Conservation (phyloP, 352 stramenopile genomes). For the Globisporangium uncinulatum region DNA sequence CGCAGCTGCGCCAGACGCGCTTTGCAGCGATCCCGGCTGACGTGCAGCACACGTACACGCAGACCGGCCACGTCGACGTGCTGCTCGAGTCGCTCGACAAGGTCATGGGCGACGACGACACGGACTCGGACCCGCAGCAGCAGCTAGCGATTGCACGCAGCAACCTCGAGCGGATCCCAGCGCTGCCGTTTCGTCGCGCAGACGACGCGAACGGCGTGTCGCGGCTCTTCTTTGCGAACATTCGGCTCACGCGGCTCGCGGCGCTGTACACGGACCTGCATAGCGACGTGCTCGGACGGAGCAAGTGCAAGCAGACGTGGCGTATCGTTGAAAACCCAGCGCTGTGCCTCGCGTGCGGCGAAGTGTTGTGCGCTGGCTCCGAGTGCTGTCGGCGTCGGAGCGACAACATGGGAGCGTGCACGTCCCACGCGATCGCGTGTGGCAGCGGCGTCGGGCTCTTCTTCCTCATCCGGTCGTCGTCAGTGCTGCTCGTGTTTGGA, state of each 20-base stretch:
- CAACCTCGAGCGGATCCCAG: conserved; percentile 47
- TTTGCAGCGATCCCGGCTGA: conserved; percentile 44
- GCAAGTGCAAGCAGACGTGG: conserved; percentile 68
- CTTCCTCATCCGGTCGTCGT: conserved; percentile 79
- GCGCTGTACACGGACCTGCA: conserved; percentile 75
- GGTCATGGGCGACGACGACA: conserved; percentile 10
- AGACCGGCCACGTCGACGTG: conserved; percentile 40
- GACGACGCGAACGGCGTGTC: conserved; percentile 24
- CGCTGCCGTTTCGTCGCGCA: conserved; percentile 44
- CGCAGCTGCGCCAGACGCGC: conserved; percentile 36
- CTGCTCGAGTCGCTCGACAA: conserved; percentile 37
- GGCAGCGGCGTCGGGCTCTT: conserved; percentile 69
- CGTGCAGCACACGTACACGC: conserved; percentile 44
- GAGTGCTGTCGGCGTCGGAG: conserved; percentile 71
- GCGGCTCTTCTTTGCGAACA: conserved; percentile 58
- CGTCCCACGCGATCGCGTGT: conserved; percentile 66
- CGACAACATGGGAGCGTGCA: conserved; percentile 72
- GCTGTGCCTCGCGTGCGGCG: conserved; percentile 72
- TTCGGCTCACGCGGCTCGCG: conserved; percentile 57
- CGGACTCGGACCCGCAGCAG: background rate
- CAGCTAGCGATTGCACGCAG: conserved; percentile 26
- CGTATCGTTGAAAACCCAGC: conserved; percentile 74
- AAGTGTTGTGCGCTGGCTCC: conserved; percentile 72
- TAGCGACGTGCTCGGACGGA: conserved; percentile 59
- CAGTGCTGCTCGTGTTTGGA: conserved; percentile 67